Evolutionary conservation across 768 basidiomycete species (phyloP), one percentile per base, ranked within the genome.

Genomic region (Psilocybe cubensis): DNA sequence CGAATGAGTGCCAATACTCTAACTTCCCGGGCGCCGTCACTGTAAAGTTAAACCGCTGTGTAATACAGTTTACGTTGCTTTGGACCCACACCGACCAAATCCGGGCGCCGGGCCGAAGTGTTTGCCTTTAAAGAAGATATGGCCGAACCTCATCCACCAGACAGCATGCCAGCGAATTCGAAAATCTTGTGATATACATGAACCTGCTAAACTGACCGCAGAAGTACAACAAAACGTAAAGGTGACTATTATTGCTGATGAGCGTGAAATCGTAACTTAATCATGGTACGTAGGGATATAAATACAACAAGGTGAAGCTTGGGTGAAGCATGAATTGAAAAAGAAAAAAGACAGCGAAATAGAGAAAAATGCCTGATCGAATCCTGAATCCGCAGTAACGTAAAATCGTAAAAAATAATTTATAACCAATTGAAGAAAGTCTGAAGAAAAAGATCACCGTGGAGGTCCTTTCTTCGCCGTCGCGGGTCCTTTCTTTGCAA

Each of bases 401-500:
- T n/a, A 38, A 25, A 46, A 46, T 17, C 44, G 27, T 25, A 46
- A 46, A 46, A 28, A 46, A 46, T 46, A 46, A 46, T 46, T 46
- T 46, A 46, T 24, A 38, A n/a, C 8, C 5, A 17, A 38, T 14
- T 14, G 14, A 14, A 11, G 35, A 38, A 9, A 46, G 14, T 17
- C 23, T 24, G 21, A 28, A 7, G 11, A 25, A 20, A 21, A 44
- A 28, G n/a, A 54, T 45, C 53, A 45, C 6, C 29, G 52, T 23
- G 14, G 53, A 35, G 53, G 53, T 24, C 53, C 53, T 33, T 54
- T 54, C 44, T 54, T 54, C 31, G 53, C 53, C 43, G 43, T 21
- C 11, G 29, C 11, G 4, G 14, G 43, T 33, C 53, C 53, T 44
- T 54, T 54, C 53, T 54, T 54, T 31, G 43, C n/a, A n/a, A n/a